These are phyloP conservation scores for Cryptosporidium ubiquitum DNA, from an alignment of 169 alveolate species.

Conservation along the genomic window DNA sequence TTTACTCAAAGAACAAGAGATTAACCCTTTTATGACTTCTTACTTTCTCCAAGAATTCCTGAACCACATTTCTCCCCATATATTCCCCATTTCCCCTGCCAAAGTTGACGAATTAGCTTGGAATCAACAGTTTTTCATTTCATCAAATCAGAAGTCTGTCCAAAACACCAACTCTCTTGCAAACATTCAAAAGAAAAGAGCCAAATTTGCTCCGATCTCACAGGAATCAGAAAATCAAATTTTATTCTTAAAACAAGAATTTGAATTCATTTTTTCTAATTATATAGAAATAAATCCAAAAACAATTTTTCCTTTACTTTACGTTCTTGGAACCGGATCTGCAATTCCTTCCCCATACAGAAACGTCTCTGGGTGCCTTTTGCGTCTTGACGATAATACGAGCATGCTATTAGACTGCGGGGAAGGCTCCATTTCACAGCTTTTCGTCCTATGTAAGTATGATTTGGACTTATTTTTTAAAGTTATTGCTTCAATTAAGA, in stretches of 20 bases:
- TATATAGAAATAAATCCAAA: conserved; percentile 52
- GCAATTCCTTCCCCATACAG: conserved; percentile 90
- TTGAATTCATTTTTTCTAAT: conserved; percentile 68
- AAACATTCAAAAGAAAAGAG: conserved; percentile 6
- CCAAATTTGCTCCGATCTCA: neutral
- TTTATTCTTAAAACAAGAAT: conserved; percentile 59
- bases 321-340: conserved; percentile 91
- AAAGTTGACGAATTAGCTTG: conserved; percentile 2
- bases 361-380: conserved; percentile 88
- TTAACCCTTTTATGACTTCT: conserved; percentile 37
- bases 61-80: neutral
- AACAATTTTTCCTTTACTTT: conserved; percentile 78
- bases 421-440: conserved; percentile 90
- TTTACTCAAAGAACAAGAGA: neutral
- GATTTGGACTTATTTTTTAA: neutral
- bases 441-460: conserved; percentile 79
- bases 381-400: conserved; percentile 75
- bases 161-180: neutral
- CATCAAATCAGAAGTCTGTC: neutral
- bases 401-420: conserved; percentile 90
- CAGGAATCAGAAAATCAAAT: conserved; percentile 16
- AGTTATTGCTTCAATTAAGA: conserved; percentile 71
- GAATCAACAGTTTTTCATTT: conserved; percentile 9
- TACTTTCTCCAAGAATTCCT: conserved; percentile 42
- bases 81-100: neutral